These are phyloP conservation scores for Aspergillaceae sp. DNA, from an alignment of 2,329 filamentous ascomycete species.

Conservation along the genomic window DNA sequence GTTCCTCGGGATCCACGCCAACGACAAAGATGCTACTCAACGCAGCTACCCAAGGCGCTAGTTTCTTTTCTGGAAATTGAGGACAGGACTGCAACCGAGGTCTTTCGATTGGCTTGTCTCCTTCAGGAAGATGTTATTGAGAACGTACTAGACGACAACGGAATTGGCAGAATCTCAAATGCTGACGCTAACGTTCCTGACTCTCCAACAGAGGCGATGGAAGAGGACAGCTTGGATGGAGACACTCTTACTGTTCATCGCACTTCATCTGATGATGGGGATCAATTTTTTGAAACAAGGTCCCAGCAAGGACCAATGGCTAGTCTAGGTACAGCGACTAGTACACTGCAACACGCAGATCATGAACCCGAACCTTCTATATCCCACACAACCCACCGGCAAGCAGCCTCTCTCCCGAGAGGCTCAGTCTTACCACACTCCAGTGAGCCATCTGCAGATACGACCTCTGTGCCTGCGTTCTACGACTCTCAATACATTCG, in stretches of 20 bases:
- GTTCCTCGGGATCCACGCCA: not conserved
- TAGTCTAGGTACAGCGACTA: not conserved
- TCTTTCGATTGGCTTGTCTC: not conserved
- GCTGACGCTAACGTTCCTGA: not conserved
- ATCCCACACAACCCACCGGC: not conserved
- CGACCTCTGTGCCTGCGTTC: not conserved
- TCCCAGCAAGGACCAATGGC: not conserved
- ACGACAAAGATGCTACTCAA: not conserved
- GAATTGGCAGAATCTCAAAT: not conserved
- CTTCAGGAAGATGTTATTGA: not conserved
- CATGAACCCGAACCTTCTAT: not conserved
- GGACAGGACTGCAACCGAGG: not conserved
- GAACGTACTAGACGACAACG: not conserved
- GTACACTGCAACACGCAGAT: not conserved
- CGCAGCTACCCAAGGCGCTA: not conserved
- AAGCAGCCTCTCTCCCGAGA: not conserved
- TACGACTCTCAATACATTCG: not conserved
- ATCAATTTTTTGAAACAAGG: not conserved
- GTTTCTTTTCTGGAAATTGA: not conserved
- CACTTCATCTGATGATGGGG: not conserved
- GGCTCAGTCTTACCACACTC: not conserved
- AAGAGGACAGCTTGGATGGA: not conserved
- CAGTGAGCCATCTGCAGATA: not conserved
- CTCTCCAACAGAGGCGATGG: not conserved
- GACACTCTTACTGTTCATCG: not conserved